Percentiles rank a stretch among this genome's conserved stretches.
phyloP scores from a whole-genome alignment of 2,329 filamentous ascomycete genomes.

The Cercospora zeae-maydis region DNA sequence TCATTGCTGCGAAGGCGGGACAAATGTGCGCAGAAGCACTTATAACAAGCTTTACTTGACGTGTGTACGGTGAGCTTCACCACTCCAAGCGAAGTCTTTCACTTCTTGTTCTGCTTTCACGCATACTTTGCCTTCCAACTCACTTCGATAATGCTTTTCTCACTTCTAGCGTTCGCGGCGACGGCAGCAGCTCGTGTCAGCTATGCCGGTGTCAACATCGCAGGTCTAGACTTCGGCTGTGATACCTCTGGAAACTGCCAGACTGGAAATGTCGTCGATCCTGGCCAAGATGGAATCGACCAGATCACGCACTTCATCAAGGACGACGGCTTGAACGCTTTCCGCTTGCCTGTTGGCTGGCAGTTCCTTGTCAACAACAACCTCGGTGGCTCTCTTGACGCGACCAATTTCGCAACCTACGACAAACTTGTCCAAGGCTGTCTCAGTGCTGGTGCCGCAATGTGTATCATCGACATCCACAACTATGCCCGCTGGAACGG shows the following conservation, averaged over 20 bases:
- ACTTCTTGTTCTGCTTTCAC: conserved; percentile 15
- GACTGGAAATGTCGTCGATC: conserved; percentile 33
- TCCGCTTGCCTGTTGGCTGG: conserved; percentile 52
- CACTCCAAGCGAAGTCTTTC: background rate
- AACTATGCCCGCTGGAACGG: conserved; percentile 49
- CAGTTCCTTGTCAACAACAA: conserved; percentile 29
- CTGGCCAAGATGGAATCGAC: conserved; percentile 31
- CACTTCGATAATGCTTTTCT: conserved; percentile 29
- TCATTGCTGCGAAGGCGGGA: background rate
- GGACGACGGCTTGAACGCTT: conserved; percentile 54
- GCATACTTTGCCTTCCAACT: conserved; percentile 10
- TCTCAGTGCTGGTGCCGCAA: conserved; percentile 37
- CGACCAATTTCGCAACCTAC: conserved; percentile 30
- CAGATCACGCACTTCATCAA: conserved; percentile 58
- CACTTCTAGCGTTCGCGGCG: conserved; percentile 23
- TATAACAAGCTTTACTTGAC: conserved; percentile 3
- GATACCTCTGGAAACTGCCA: conserved; percentile 42
- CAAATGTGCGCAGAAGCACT: background rate
- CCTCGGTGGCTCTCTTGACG: conserved; percentile 30
- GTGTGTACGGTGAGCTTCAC: background rate
- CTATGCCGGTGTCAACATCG: conserved; percentile 35
- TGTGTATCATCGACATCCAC: conserved; percentile 35
- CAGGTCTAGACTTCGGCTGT: conserved; percentile 37
- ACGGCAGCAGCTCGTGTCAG: conserved; percentile 27
- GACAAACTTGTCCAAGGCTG: conserved; percentile 33